These are phyloP conservation scores for Lactifluus subvellereus DNA, from an alignment of 768 basidiomycete genomes.

Conservation along the genomic window DNA sequence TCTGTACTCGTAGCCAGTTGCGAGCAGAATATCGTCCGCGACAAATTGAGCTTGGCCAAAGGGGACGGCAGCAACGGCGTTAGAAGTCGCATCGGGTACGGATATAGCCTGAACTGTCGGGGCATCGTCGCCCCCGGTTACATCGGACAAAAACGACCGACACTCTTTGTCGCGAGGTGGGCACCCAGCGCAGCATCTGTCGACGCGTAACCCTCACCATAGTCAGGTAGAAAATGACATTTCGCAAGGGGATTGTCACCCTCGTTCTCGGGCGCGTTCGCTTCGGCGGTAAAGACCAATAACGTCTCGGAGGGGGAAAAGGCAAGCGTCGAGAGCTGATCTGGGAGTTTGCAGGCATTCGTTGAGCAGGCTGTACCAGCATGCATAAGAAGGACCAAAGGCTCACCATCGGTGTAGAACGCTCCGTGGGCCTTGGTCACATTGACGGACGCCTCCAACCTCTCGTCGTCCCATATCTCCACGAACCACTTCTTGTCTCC, in stretches of 20 bases:
- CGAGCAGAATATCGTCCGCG: constrained; percentile 23
- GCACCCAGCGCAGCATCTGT: no score
- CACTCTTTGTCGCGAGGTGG: no score
- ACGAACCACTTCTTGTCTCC: constrained; percentile 27
- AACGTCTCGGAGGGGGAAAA: constrained; percentile 22
- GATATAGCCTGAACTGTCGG: constrained; percentile 8
- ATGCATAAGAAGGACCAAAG: neutral
- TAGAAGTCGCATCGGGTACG: neutral
- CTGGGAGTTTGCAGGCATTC: neutral
- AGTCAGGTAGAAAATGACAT: constrained; percentile 21
- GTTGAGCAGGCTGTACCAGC: neutral
- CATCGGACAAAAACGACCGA: no score
- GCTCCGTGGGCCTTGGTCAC: constrained; percentile 27
- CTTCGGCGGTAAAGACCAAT: constrained; percentile 23
- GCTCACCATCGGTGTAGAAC: constrained; percentile 29
- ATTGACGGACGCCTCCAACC: constrained; percentile 10
- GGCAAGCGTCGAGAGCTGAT: constrained; percentile 17
- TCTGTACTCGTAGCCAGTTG: constrained; percentile 28
- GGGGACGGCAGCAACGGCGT: no score
- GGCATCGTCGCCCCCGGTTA: neutral
- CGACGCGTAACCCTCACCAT: constrained; percentile 21
- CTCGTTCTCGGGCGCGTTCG: constrained; percentile 14
- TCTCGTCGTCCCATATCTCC: constrained; percentile 30
- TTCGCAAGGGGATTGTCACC: constrained; percentile 14
- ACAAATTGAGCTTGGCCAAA: constrained; percentile 23